A percentile compares a stretch with the other conserved stretches of the same genome.
Conservation (phyloP, 1,139 yeast species). For the Nadsonia starkeyi-henricii region DNA sequence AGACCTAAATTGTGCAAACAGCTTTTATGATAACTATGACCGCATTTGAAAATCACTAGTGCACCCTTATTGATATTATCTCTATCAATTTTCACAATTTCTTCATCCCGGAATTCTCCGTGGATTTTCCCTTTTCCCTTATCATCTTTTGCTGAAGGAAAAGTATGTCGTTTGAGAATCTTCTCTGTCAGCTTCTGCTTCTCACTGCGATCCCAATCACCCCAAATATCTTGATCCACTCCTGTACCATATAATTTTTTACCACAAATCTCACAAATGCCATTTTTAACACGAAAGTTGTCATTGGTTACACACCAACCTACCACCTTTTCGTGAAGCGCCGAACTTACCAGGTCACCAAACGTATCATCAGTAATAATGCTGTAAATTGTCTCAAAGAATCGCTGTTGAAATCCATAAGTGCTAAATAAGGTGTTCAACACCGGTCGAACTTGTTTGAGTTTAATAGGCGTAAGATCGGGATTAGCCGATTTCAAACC, state of each 20-base stretch:
- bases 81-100: conserved; percentile 3
- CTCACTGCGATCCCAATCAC: conserved; percentile 7
- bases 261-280: conserved; percentile 2
- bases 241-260: conserved; percentile 1
- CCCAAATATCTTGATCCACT: conserved; percentile 4
- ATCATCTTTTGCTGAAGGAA: conserved; percentile 8
- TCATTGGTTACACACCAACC: background rate
- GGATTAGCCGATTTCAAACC: background rate
- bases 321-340: background rate
- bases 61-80: conserved; percentile 9
- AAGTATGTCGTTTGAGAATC: too few species aligned
- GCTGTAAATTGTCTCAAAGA: background rate
- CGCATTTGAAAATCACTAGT: conserved; percentile 37
- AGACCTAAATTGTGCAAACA: conserved; percentile 40
- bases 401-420: background rate
- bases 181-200: conserved; percentile 14
- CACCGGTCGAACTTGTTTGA: background rate
- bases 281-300: conserved; percentile 2
- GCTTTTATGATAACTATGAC: conserved; percentile 53
- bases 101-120: conserved; percentile 13
- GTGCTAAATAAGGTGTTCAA: background rate
- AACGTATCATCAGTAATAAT: background rate
- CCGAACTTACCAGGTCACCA: background rate
- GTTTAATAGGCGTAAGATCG: background rate
- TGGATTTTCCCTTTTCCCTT: conserved; percentile 17